Evolutionary conservation across 2,329 filamentous ascomycete species (phyloP), one percentile per base, ranked within the genome.

Genomic region (Thielaviopsis euricoi): DNA sequence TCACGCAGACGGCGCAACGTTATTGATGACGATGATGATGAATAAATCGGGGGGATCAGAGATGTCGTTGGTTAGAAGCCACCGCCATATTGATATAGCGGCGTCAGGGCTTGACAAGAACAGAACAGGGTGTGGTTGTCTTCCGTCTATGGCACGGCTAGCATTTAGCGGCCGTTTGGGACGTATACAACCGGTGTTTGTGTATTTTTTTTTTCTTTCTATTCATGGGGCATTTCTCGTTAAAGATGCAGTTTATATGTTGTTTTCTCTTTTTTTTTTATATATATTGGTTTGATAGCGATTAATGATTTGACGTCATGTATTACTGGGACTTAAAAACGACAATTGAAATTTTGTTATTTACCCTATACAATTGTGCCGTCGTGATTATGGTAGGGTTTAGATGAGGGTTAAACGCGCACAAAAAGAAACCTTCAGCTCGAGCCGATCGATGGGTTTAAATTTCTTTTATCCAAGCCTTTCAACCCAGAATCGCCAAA

Each of bases 21-120:
- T 62, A 73, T 83, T 60, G 79, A 81, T 57, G 80, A 82, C 57
- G 79, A 82, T 58, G 80, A 82, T 48, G 78, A 81, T 49, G 74
- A 75, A 61, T 64, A 61, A 60, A 50, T 17, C 48, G 22, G 26
- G 53, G 21, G 21, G 3, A n/a, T n/a, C n/a, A n/a, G 29, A 10
- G 29, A 33, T 33, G 12, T 33, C 29, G 12, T 10, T 33, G 29
- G 43, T 10, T 21, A 21, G 7, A 48, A 10, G 43, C n/a, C 3
- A 10, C n/a, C n/a, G 19, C 2, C n/a, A 3, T 19, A 21, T 48
- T 48, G 13, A 1, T 17, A 17, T 10, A 15, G 17, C n/a, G 17
- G 7, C 3, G 12, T 48, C 21, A 21, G 43, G 43, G 43, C 13
- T 48, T 10, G 43, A 9, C n/a, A 21, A 10, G 43, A 48, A 48